phyloP scores from a whole-genome alignment of 208 protist species.

The Acanthamoeba healyi region DNA sequence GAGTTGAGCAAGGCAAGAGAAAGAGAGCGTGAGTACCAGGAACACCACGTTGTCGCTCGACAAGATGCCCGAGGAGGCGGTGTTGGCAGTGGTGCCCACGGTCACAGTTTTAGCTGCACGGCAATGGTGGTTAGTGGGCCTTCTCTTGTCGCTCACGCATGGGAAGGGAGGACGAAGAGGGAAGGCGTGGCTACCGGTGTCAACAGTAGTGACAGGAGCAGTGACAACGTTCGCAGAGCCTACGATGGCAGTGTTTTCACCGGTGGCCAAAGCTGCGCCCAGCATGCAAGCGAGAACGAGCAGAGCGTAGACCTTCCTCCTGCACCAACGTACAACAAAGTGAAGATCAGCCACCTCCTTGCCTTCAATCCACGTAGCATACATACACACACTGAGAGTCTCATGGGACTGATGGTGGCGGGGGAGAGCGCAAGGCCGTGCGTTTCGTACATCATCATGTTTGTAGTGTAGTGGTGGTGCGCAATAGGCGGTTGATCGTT shows the following conservation, averaged over 20 bases:
- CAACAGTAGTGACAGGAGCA: neutral
- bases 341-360: too few relatives aligned
- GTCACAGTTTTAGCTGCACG: neutral
- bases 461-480: too few relatives aligned
- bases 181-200: neutral
- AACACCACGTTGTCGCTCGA: neutral
- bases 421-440: too few relatives aligned
- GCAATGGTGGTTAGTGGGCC: neutral
- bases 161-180: neutral
- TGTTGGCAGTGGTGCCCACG: neutral
- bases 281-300: neutral
- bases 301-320: neutral
- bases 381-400: too few relatives aligned
- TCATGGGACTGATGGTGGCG: too few relatives aligned
- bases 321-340: neutral
- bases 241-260: neutral
- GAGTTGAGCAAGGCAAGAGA: neutral
- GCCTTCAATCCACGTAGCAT: too few relatives aligned
- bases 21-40: neutral
- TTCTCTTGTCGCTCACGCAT: too few relatives aligned
- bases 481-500: too few relatives aligned
- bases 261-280: neutral
- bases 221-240: neutral
- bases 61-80: neutral
- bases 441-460: too few relatives aligned